Evolutionary conservation across 2,329 filamentous ascomycete species (phyloP).

Genomic region (Emericellopsis cladophorae): DNA sequence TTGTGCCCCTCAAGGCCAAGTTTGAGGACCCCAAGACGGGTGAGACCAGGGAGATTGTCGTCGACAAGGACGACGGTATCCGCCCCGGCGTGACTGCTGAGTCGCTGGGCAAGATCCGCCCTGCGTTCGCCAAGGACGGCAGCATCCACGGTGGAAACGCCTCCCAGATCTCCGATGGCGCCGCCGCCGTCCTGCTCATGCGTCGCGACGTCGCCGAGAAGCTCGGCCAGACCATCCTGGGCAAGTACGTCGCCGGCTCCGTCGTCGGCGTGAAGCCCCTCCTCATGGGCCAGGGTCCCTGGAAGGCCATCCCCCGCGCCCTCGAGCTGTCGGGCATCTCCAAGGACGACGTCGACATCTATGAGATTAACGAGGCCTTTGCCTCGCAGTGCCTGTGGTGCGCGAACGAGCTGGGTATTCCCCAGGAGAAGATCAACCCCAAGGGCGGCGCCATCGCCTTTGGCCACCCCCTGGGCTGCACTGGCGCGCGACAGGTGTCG

Average conservation of each 20-base stretch:
- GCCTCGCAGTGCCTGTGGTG: conserved; percentile 92
- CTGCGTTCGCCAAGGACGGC: conserved; percentile 84
- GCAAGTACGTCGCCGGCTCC: conserved; percentile 80
- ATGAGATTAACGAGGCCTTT: conserved; percentile 98
- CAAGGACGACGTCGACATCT: conserved; percentile 90
- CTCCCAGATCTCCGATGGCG: conserved; percentile 89
- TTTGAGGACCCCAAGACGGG: conserved; percentile 85
- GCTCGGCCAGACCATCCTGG: conserved; percentile 78
- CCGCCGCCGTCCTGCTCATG: conserved; percentile 92
- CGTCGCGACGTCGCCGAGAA: conserved; percentile 80
- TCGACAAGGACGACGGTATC: conserved; percentile 78
- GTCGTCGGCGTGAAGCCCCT: conserved; percentile 84
- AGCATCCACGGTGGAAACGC: conserved; percentile 95
- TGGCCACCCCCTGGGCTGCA: conserved; percentile 89
- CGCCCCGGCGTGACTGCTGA: conserved; percentile 76
- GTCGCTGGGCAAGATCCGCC: conserved; percentile 78
- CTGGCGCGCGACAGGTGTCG: conserved; percentile 84
- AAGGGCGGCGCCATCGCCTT: conserved; percentile 96
- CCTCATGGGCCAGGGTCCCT: conserved; percentile 92
- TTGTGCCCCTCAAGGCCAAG: conserved; percentile 74
- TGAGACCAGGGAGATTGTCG: conserved; percentile 71
- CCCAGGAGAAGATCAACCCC: conserved; percentile 82
- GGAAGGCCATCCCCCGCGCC: conserved; percentile 88
- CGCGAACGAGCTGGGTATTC: conserved; percentile 73
- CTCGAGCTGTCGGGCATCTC: conserved; percentile 76